Evolutionary conservation across 2,329 filamentous ascomycete genomes (phyloP).

Genomic region (Paraphoma sp.): DNA sequence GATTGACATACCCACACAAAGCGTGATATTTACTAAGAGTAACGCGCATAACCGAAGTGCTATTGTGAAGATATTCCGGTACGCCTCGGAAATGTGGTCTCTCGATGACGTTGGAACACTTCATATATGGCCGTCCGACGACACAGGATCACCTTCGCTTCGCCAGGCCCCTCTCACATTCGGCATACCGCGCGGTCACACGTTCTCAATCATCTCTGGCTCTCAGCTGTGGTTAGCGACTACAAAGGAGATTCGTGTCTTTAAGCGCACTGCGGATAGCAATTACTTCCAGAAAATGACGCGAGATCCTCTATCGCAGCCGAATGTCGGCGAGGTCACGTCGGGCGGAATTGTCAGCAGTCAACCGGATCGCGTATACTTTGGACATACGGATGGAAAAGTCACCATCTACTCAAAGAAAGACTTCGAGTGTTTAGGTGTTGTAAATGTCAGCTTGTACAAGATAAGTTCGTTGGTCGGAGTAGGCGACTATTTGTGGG

Average conservation of each 20-base stretch:
- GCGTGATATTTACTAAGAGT: slow-evolving; percentile 70
- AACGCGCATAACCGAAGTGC: slow-evolving; percentile 80
- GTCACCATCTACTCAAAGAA: slow-evolving; percentile 87
- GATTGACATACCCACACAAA: slow-evolving; percentile 78
- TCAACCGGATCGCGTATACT: slow-evolving; percentile 80
- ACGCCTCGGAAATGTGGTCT: slow-evolving; percentile 91
- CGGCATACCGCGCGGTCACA: slow-evolving; percentile 80
- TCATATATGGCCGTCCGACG: slow-evolving; percentile 84
- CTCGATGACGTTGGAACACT: slow-evolving; percentile 88
- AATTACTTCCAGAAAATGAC: slow-evolving; percentile 77
- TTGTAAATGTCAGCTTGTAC: slow-evolving; percentile 88
- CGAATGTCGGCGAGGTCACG: slow-evolving; percentile 83
- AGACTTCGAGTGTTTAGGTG: slow-evolving; percentile 77
- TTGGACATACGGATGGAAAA: slow-evolving; percentile 93
- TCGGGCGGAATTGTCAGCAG: slow-evolving; percentile 78
- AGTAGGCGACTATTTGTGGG: slow-evolving; percentile 85
- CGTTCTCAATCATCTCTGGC: slow-evolving; percentile 86
- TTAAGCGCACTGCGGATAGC: slow-evolving; percentile 73
- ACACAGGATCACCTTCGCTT: slow-evolving; percentile 76
- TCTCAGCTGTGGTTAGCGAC: slow-evolving; percentile 86
- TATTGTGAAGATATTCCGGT: slow-evolving; percentile 83
- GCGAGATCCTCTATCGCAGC: slow-evolving; percentile 71
- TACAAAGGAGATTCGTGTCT: slow-evolving; percentile 87
- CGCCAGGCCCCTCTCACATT: slow-evolving; percentile 77
- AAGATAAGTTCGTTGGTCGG: slow-evolving; percentile 90